Base-by-base conservation (phyloP, 1,139 yeast species). In the Blastobotrys petasosporus region DNA sequence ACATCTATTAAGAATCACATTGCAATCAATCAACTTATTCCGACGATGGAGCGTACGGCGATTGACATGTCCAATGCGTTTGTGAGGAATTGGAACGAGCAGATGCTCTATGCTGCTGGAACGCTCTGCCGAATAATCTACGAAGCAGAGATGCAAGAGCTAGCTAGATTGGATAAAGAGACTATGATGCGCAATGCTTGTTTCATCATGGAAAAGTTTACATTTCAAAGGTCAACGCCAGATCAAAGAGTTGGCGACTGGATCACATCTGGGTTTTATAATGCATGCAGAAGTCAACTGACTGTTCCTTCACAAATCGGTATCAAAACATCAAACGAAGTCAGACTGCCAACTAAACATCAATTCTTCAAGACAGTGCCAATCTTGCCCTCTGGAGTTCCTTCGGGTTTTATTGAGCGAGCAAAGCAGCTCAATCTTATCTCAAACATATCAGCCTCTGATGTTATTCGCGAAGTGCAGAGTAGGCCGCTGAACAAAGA, bases 41-140 rank as follows among this genome's bases (percentile, higher is more conserved):
- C 73, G 1, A 69, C 73, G 1, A 68, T 69, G 70, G 73, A 69
- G 48, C 60, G 73, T 4, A 69, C 73, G 1, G 70, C 70, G 2
- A 63, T 69, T 2, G 73, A 69, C 52, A 65, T 69, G 64, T 67
- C 72, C 1, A 68, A 69, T 45, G 57, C 63, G 8, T 62, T 60
- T 45, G 73, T 69, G 17, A 67, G 65, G 46, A 68, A 65, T 45
- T 69, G 73, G 73, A 69, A 69, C 50, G 54, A 59, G 35, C 66
- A 68, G 45, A 61, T 69, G 61, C 60, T 69, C 11, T 63, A 60
- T 40, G 62, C 65, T 60, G 65, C 68, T 9, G 73, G 73, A 2
- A 55, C 67, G 5, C 49, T 69, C 37, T 54, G 66, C 7, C 55
- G 73, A 8, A 61, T 64, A 10, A 62, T 66, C 2, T 69, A 64